phyloP scores from a whole-genome alignment of 169 alveolate genomes.

The Eimeria acervulina region DNA sequence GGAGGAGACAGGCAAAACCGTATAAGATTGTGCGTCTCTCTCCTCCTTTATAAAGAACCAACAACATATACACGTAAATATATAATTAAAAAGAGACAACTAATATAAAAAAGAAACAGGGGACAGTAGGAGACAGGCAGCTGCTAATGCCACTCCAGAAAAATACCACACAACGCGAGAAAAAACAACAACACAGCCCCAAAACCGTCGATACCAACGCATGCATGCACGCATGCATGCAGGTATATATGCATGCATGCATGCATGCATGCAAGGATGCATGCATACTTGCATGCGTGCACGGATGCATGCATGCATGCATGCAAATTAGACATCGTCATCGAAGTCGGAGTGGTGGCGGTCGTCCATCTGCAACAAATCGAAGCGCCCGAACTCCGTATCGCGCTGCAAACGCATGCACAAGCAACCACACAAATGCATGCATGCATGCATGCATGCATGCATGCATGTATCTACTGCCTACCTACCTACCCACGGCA shows the following conservation, averaged over 20 bases:
- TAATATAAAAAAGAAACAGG: no score
- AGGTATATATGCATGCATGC: slow-evolving; percentile 4
- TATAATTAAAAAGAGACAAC: no score
- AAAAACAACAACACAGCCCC: no score
- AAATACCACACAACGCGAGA: no score
- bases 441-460: slow-evolving; percentile 44
- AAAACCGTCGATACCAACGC: neutral
- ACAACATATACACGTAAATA: no score
- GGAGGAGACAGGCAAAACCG: no score
- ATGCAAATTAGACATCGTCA: neutral
- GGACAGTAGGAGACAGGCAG: no score
- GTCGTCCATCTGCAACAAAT: slow-evolving; percentile 11
- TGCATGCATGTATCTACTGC: neutral
- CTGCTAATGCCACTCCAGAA: no score
- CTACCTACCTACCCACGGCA: neutral
- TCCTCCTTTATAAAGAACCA: no score
- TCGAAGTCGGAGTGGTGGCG: slow-evolving; percentile 33
- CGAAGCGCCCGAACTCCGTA: slow-evolving; percentile 28
- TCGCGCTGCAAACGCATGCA: slow-evolving; percentile 33
- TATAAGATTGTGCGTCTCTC: no score
- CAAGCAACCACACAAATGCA: neutral
- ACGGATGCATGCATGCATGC: no score
- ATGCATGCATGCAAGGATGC: neutral
- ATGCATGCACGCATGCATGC: neutral
- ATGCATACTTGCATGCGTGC: neutral